These are phyloP conservation scores for Yamagishiella unicocca DNA, from an alignment of 139 green algal species.

Conservation along the genomic window DNA sequence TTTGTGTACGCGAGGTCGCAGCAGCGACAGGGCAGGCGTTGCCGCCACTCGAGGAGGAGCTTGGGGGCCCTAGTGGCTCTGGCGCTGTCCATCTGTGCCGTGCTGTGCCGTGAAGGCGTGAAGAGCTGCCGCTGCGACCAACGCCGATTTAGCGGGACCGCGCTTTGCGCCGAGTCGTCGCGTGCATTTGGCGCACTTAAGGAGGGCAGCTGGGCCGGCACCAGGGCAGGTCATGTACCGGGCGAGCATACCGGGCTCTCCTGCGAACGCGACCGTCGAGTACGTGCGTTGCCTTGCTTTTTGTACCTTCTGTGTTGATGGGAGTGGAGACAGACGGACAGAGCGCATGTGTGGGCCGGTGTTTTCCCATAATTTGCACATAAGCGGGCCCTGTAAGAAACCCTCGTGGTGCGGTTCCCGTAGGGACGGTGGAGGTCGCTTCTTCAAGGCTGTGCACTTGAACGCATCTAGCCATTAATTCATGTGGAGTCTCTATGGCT, in stretches of 20 bases:
- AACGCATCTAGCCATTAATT: conserved; percentile 10
- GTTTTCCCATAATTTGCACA: conserved; percentile 11
- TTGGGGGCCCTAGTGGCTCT: too few species aligned
- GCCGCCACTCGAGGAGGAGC: too few species aligned
- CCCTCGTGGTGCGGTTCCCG: background rate
- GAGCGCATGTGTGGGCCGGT: conserved; percentile 10
- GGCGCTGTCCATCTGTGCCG: too few species aligned
- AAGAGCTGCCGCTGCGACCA: too few species aligned
- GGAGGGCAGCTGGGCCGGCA: too few species aligned
- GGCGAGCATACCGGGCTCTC: conserved; percentile 8
- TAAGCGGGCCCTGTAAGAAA: conserved; percentile 6
- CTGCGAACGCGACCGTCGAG: conserved; percentile 4
- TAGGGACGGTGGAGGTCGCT: background rate
- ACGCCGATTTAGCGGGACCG: too few species aligned
- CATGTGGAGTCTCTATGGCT: background rate
- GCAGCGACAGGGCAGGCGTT: too few species aligned
- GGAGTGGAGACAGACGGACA: conserved; percentile 29
- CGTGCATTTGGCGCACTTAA: too few species aligned
- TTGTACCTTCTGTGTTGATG: conserved; percentile 28
- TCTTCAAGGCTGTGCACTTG: conserved; percentile 7
- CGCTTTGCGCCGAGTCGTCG: too few species aligned
- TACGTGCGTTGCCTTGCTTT: conserved; percentile 23
- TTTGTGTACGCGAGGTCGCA: too few species aligned
- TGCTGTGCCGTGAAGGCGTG: too few species aligned
- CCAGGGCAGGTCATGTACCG: too few species aligned